Conservation (phyloP, 148 eudicot genomes). For the Bassia scoparia region DNA sequence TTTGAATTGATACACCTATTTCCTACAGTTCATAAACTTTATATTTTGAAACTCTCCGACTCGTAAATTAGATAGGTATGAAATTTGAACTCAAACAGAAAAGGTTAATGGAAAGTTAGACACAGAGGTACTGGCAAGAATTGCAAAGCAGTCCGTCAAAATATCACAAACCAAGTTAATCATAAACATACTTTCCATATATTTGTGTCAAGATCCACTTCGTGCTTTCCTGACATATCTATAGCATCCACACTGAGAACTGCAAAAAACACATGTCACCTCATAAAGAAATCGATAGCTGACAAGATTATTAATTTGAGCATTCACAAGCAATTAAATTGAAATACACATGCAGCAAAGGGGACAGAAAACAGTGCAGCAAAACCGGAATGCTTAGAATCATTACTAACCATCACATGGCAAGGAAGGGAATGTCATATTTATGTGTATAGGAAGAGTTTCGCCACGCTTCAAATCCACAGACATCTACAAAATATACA, state of each 20-base stretch:
- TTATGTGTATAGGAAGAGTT: slow-evolving; percentile 97
- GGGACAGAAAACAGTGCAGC: neutral
- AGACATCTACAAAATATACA: slow-evolving; percentile 60
- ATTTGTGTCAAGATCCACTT: slow-evolving; percentile 97
- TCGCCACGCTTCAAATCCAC: slow-evolving; percentile 97
- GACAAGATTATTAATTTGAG: neutral
- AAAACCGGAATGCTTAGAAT: slow-evolving; percentile 1
- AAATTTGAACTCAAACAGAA: too few species aligned
- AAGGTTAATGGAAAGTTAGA: too few species aligned
- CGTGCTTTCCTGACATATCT: slow-evolving; percentile 99
- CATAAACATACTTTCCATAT: slow-evolving; percentile 85
- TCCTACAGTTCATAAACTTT: neutral
- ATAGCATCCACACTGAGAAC: slow-evolving; percentile 97
- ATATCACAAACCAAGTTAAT: neutral
- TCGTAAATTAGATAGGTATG: too few species aligned
- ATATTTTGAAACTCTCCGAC: neutral
- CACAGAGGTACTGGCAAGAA: neutral
- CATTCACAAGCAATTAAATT: neutral
- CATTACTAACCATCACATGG: slow-evolving; percentile 85
- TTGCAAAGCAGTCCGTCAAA: neutral
- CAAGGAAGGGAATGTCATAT: slow-evolving; percentile 90
- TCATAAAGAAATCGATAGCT: neutral
- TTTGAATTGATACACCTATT: too few species aligned
- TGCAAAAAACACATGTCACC: slow-evolving; percentile 33
- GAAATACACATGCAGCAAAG: too few species aligned